A percentile compares a stretch with the other conserved stretches of the same genome.
phyloP scores from a whole-genome alignment of 2,329 filamentous ascomycete species.

The Mycocentrospora acerina region DNA sequence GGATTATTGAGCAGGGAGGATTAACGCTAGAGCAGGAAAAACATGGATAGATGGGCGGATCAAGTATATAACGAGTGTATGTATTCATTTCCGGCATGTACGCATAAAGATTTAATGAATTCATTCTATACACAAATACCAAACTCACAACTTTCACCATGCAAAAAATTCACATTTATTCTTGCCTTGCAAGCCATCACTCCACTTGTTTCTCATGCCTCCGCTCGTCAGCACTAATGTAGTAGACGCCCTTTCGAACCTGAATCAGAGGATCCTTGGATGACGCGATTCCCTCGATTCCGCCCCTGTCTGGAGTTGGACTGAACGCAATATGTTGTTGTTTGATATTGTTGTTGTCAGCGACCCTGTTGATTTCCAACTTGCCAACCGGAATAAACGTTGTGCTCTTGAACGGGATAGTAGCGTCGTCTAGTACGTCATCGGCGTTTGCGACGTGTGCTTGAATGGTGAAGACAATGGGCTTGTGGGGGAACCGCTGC shows the following conservation, averaged over 20 bases:
- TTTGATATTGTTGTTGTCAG: conserved; percentile 6
- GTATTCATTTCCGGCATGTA: no score
- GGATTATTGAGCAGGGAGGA: no score
- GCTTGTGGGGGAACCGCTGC: conserved; percentile 5
- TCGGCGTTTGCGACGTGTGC: conserved; percentile 7
- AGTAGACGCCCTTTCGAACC: conserved; percentile 7
- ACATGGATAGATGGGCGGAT: no score
- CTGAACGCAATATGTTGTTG: conserved; percentile 12
- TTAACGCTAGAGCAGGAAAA: no score
- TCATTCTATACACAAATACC: no score
- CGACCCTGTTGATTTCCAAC: conserved; percentile 4
- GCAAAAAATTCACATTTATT: no score
- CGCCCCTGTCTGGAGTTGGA: conserved; percentile 7
- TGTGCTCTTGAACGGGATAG: conserved; percentile 8
- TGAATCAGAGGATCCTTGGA: conserved; percentile 8
- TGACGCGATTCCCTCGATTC: conserved; percentile 4
- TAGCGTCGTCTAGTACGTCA: conserved; percentile 10
- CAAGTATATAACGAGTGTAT: no score
- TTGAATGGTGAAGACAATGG: conserved; percentile 9
- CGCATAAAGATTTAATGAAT: no score
- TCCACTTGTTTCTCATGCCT: conserved; percentile 10
- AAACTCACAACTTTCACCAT: no score
- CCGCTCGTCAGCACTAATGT: conserved; percentile 10
- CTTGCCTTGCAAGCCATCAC: no score
- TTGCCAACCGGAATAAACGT: conserved; percentile 6